phyloP scores from a whole-genome alignment of 2,329 filamentous ascomycete genomes.

The Fusarium drepaniforme region DNA sequence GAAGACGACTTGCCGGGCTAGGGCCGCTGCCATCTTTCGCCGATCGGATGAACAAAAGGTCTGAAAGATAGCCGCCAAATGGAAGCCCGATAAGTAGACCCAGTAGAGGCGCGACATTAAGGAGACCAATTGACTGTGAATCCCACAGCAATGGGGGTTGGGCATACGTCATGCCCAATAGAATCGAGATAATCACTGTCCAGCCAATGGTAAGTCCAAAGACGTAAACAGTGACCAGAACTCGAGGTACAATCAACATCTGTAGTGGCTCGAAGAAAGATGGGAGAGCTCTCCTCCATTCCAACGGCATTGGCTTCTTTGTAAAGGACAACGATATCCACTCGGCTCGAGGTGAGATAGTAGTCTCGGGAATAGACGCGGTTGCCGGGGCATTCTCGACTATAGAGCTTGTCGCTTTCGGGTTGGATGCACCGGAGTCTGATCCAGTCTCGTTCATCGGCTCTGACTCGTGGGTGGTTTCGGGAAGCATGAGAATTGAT shows the following conservation, averaged over 20 bases:
- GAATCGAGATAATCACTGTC: conserved; percentile 8
- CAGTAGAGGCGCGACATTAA: neutral
- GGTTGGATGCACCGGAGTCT: neutral
- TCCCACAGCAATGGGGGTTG: neutral
- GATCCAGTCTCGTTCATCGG: neutral
- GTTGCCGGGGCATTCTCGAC: neutral
- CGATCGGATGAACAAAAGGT: conserved; percentile 1
- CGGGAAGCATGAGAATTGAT: neutral
- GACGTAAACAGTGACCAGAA: conserved; percentile 2
- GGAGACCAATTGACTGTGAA: neutral
- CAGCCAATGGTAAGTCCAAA: conserved; percentile 15
- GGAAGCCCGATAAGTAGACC: conserved; percentile 5
- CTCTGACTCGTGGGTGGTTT: neutral
- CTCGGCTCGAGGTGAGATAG: neutral
- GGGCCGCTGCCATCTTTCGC: neutral
- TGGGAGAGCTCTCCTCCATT: neutral
- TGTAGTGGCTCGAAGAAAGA: neutral
- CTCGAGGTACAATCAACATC: conserved; percentile 2
- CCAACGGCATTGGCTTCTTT: neutral
- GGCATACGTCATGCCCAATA: neutral
- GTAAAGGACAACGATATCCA: neutral
- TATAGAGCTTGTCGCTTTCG: neutral
- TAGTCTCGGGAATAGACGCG: neutral
- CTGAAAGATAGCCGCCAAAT: conserved; percentile 2
- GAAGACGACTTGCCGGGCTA: neutral